These are phyloP conservation scores for Aspergillus eucalypticola DNA, from an alignment of 2,329 filamentous ascomycete genomes.

Conservation along the genomic window DNA sequence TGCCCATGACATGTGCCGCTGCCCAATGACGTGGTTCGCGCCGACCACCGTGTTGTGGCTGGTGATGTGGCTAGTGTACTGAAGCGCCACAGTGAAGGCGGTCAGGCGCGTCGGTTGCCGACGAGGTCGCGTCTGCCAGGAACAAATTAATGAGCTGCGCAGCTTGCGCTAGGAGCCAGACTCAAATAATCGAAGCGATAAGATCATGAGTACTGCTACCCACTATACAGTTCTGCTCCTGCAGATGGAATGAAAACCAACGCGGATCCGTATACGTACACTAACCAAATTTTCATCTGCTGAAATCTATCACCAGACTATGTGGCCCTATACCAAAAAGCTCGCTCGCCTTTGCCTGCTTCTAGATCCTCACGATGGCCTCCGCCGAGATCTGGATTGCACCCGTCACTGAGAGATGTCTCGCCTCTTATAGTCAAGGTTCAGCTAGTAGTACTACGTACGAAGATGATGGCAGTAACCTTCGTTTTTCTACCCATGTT, in stretches of 20 bases:
- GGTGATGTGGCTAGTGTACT: constrained; percentile 3
- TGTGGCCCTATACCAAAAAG: not conserved
- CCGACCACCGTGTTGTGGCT: constrained; percentile 23
- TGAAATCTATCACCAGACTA: not conserved
- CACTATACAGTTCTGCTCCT: not conserved
- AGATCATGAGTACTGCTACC: not conserved
- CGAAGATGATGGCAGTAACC: constrained; percentile 37
- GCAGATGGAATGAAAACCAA: not conserved
- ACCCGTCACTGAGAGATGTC: constrained; percentile 25
- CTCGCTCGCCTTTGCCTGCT: not conserved
- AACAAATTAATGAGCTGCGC: not conserved
- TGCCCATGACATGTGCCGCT: constrained; percentile 18
- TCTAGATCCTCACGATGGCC: constrained; percentile 26
- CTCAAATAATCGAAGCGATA: not conserved
- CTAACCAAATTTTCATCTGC: not conserved
- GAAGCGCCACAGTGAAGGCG: constrained; percentile 13
- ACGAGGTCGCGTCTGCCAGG: not conserved
- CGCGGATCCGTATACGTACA: not conserved
- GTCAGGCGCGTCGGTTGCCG: constrained; percentile 20
- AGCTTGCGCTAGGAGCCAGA: not conserved
- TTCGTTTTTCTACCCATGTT: constrained; percentile 29
- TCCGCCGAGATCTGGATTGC: constrained; percentile 27
- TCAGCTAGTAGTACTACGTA: not conserved
- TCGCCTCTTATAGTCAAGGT: constrained; percentile 22
- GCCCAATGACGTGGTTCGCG: constrained; percentile 35